These are phyloP conservation scores for Populus hybrid DNA, from an alignment of 441 rosid species.

Conservation along the genomic window DNA sequence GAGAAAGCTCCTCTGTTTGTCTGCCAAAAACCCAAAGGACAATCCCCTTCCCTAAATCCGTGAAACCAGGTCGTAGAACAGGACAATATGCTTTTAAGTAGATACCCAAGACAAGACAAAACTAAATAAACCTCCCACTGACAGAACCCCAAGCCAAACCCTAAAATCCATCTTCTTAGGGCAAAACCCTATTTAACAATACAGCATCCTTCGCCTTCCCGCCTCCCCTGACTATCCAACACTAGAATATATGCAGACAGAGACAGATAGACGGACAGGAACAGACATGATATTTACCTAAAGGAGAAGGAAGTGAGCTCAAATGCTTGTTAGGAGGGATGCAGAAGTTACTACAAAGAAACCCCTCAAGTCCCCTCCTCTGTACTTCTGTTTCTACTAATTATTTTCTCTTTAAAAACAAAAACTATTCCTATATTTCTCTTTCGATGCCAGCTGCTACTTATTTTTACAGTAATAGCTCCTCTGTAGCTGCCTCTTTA, in stretches of 20 bases:
- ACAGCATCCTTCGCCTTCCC: not conserved
- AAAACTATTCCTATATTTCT: not conserved
- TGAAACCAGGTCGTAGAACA: not conserved
- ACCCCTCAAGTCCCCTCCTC: conserved; percentile 41
- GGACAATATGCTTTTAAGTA: not conserved
- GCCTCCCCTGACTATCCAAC: not conserved
- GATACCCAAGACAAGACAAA: not conserved
- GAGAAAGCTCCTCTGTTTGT: not conserved
- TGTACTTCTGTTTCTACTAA: conserved; percentile 24
- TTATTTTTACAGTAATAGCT: not conserved
- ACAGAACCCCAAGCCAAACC: not conserved
- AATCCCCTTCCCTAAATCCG: not conserved
- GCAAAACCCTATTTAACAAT: too few relatives aligned
- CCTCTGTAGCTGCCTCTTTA: conserved; percentile 10
- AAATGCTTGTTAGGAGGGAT: conserved; percentile 53
- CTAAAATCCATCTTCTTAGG: not conserved
- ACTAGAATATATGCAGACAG: not conserved
- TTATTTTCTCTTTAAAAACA: not conserved
- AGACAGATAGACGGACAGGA: not conserved
- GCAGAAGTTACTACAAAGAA: conserved; percentile 64
- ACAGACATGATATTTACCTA: not conserved
- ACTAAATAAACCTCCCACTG: not conserved
- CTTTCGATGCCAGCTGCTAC: conserved; percentile 24
- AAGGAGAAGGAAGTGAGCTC: conserved; percentile 7
- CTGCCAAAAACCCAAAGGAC: not conserved